Conservation (phyloP, 2,329 filamentous ascomycete genomes). For the Pseudogymnoascus sp. region DNA sequence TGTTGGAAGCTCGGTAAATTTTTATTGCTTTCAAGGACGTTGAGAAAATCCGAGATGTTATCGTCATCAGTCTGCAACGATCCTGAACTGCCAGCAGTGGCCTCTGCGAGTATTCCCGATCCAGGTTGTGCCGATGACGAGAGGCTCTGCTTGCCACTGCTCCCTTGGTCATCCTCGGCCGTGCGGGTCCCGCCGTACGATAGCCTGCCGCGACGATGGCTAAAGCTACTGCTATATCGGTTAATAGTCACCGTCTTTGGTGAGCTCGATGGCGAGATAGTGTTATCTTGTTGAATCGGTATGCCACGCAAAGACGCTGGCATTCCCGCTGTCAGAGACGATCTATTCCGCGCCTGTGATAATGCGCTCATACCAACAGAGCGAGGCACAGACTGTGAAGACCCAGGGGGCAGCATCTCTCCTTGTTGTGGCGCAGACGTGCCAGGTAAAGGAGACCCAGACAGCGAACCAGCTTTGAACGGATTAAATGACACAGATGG, state of each 20-base stretch:
- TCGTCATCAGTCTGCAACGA: conserved; percentile 74
- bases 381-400: conserved; percentile 47
- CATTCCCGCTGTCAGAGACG: conserved; percentile 68
- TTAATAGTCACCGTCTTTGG: conserved; percentile 72
- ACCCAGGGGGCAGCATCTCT: conserved; percentile 39
- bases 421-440: conserved; percentile 21
- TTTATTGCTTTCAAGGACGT: conserved; percentile 79
- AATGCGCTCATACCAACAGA: conserved; percentile 43
- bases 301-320: conserved; percentile 65
- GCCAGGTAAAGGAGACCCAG: conserved; percentile 64
- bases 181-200: conserved; percentile 70
- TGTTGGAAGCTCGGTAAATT: conserved; percentile 74
- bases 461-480: conserved; percentile 94
- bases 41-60: conserved; percentile 88
- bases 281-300: conserved; percentile 54
- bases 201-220: conserved; percentile 70
- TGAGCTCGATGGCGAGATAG: conserved; percentile 63
- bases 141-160: conserved; percentile 73
- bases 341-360: conserved; percentile 59
- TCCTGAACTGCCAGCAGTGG: conserved; percentile 59
- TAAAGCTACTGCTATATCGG: conserved; percentile 91
- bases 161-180: conserved; percentile 65
- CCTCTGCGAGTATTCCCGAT: conserved; percentile 71
- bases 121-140: conserved; percentile 65
- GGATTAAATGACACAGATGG: conserved; percentile 88